Evolutionary conservation across 2,329 filamentous ascomycete species (phyloP), one percentile per base, ranked within the genome.

Genomic region (Tolypocladium paradoxum): DNA sequence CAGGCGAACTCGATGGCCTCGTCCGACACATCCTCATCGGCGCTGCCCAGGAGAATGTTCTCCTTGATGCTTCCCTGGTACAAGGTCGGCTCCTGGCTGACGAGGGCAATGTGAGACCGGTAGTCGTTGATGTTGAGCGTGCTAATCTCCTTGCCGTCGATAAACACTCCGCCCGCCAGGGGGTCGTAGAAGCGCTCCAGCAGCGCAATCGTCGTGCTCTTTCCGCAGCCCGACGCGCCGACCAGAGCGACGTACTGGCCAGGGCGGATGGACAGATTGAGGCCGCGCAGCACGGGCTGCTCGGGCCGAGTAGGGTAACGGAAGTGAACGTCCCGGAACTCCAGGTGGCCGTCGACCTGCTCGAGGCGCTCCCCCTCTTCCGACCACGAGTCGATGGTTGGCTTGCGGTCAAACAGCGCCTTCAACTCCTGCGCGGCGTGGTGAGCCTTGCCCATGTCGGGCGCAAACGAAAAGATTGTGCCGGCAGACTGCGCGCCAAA

Each of bases 141-240:
- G 55, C 83, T 85, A 62, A 97, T 89, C 57, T 96, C 88, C 57
- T 84, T 82, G 53, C 84, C 89, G 63, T 97, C 92, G 20, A 97
- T 77, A 54, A 83, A 88, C 35, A 99, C 77, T 16, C 84, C 84
- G 14, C 93, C 93, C 0, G 82, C 78, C 0, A 93, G 77, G 0
- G 91, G 88, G 61, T 97, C 90, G 65, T 97, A 97, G 73, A 97
- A 97, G 35, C 93, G 87, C 68, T 97, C 92, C 34, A 97, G 75
- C 4, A 97, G 77, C 4, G 89, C 87, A 65, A 97, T 95, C 0
- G 91, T 95, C 0, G 93, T 97, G 49, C 84, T 90, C 74, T 99
- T 97, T 54, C 93, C 93, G 64, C 91, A 96, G 3, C 93, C 92
- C 47, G 87, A 93, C 0, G 92, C 87, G n/a, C 93, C 93, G 9